These are phyloP conservation scores for Stenocarpella maydis DNA, from an alignment of 2,329 filamentous ascomycete genomes.

Conservation along the genomic window DNA sequence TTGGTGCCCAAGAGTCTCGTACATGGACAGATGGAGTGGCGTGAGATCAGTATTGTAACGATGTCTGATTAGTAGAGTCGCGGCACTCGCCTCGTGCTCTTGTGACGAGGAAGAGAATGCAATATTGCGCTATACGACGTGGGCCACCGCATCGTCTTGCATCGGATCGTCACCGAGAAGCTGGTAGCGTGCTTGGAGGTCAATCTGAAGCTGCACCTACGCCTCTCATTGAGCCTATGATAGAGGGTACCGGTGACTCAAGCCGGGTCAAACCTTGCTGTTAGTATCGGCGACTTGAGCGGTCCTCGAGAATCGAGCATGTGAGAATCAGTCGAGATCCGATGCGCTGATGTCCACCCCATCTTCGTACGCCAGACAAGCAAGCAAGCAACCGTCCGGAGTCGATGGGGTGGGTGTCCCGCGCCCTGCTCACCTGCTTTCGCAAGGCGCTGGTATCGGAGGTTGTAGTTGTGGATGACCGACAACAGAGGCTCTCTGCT, in stretches of 20 bases:
- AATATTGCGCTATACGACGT: not conserved
- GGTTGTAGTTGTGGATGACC: not conserved
- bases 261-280: not conserved
- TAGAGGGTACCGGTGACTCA: not conserved
- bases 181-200: constrained; percentile 11
- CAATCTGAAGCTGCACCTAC: constrained; percentile 1
- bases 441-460: not conserved
- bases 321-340: constrained; percentile 20
- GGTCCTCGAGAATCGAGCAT: not conserved
- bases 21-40: not conserved
- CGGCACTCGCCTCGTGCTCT: not conserved
- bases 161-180: constrained; percentile 16
- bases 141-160: constrained; percentile 23
- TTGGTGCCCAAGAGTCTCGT: constrained; percentile 11
- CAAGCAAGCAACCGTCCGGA: constrained; percentile 3
- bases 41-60: not conserved
- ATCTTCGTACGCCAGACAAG: constrained; percentile 1
- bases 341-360: not conserved
- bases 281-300: not conserved
- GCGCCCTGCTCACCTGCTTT: not conserved
- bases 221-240: not conserved
- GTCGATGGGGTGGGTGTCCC: not conserved
- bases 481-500: not conserved
- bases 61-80: not conserved
- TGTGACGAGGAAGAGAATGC: not conserved